phyloP scores from a whole-genome alignment of 306 rosid species.

The Sophora flavescens region DNA sequence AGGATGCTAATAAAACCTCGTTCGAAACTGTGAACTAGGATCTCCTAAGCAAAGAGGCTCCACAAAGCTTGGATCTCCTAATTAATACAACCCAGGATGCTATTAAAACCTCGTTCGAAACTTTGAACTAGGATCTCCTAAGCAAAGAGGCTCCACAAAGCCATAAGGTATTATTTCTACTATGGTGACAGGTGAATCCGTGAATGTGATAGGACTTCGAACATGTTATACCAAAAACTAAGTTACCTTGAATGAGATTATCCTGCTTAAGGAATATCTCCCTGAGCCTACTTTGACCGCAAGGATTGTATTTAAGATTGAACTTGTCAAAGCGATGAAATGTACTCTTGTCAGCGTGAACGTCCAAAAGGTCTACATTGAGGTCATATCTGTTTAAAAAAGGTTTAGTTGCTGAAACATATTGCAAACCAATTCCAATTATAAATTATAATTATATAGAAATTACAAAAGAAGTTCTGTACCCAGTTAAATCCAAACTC shows the following conservation, averaged over 20 bases:
- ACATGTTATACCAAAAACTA: not conserved
- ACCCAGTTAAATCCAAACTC: constrained; percentile 97
- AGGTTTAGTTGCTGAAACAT: constrained; percentile 29
- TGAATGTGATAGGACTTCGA: constrained; percentile 1
- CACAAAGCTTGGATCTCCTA: constrained; percentile 25
- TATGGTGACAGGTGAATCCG: not conserved
- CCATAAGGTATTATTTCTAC: constrained; percentile 5
- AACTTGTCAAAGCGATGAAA: constrained; percentile 99
- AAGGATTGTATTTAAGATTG: constrained; percentile 97
- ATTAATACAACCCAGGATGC: not conserved
- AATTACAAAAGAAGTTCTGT: constrained; percentile 38
- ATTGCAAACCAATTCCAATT: constrained; percentile 31
- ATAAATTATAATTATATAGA: constrained; percentile 19
- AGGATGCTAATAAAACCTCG: not conserved
- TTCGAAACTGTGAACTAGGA: constrained; percentile 15
- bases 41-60: not conserved
- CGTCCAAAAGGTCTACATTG: constrained; percentile 99
- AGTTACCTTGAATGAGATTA: constrained; percentile 95
- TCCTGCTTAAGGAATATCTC: constrained; percentile 99
- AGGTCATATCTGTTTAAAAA: constrained; percentile 82
- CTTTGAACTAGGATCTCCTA: constrained; percentile 19
- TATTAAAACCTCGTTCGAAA: constrained; percentile 11
- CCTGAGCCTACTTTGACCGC: constrained; percentile 99
- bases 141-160: constrained; percentile 32
- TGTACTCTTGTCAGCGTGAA: constrained; percentile 99